Evolutionary conservation across 768 basidiomycete genomes (phyloP).

Genomic region (Suillus luteus): DNA sequence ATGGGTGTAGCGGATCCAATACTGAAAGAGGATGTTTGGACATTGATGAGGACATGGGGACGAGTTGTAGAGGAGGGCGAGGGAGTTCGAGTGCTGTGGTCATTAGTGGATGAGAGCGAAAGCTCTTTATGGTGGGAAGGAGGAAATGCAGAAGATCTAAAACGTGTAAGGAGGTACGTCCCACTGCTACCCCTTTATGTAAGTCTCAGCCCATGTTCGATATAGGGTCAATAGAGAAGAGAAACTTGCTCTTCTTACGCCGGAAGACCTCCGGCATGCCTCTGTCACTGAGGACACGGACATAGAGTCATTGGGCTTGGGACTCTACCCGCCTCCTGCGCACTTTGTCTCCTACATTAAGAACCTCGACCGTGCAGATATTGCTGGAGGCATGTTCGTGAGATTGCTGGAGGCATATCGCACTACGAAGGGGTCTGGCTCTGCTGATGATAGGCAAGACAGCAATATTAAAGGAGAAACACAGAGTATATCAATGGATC

Average conservation of each 20-base stretch:
- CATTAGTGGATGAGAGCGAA: conserved; percentile 41
- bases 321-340: conserved; percentile 71
- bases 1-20: conserved; percentile 65
- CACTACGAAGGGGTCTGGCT: background rate
- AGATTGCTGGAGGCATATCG: conserved; percentile 72
- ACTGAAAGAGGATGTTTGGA: conserved; percentile 57
- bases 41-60: conserved; percentile 75
- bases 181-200: background rate
- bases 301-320: conserved; percentile 51
- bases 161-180: conserved; percentile 46
- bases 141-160: conserved; percentile 54
- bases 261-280: conserved; percentile 45
- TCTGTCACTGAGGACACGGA: conserved; percentile 46
- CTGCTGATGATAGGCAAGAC: conserved; percentile 16
- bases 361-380: conserved; percentile 63
- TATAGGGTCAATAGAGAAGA: conserved; percentile 22
- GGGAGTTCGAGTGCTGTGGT: conserved; percentile 59
- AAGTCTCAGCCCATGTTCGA: background rate
- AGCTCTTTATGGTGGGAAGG: conserved; percentile 46
- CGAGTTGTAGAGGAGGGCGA: conserved; percentile 57
- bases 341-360: conserved; percentile 70
- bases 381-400: conserved; percentile 75
- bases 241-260: conserved; percentile 50
- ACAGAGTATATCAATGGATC: conserved; percentile 13
- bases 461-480: conserved; percentile 34